A percentile compares a stretch with the other conserved stretches of the same genome.
Evolutionary conservation across 495 filamentous ascomycete genomes (phyloP).

Genomic region (Tuber magnatum): DNA sequence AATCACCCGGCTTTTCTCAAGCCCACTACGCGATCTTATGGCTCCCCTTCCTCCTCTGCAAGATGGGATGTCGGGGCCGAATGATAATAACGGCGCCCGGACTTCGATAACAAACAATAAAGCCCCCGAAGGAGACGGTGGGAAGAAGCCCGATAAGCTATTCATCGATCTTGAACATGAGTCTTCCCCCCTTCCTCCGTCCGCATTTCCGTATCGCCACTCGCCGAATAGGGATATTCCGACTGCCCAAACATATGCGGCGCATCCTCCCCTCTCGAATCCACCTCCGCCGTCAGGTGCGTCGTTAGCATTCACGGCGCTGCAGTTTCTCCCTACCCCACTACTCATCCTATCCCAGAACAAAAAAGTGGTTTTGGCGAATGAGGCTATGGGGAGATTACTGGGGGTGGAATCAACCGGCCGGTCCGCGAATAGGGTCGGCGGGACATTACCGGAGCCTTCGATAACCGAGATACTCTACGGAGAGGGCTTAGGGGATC

Average conservation of each 20-base stretch:
- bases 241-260: conserved; percentile 28
- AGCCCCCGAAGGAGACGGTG: neutral
- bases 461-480: conserved; percentile 47
- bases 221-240: conserved; percentile 33
- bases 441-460: conserved; percentile 15
- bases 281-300: conserved; percentile 22
- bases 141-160: neutral
- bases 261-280: conserved; percentile 11
- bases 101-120: neutral
- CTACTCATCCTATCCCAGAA: conserved; percentile 54
- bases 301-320: conserved; percentile 52
- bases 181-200: conserved; percentile 16
- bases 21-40: neutral
- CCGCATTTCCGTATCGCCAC: conserved; percentile 29
- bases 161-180: neutral
- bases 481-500: conserved; percentile 48
- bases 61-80: neutral
- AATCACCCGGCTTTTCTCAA: neutral
- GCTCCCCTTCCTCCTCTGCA: neutral
- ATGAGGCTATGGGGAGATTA: conserved; percentile 62
- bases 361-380: conserved; percentile 62
- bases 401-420: conserved; percentile 46
- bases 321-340: conserved; percentile 64
- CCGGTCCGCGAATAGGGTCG: conserved; percentile 25
- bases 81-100: neutral